Conservation (phyloP, 805 yeast genomes). For the Saturnispora besseyi region DNA sequence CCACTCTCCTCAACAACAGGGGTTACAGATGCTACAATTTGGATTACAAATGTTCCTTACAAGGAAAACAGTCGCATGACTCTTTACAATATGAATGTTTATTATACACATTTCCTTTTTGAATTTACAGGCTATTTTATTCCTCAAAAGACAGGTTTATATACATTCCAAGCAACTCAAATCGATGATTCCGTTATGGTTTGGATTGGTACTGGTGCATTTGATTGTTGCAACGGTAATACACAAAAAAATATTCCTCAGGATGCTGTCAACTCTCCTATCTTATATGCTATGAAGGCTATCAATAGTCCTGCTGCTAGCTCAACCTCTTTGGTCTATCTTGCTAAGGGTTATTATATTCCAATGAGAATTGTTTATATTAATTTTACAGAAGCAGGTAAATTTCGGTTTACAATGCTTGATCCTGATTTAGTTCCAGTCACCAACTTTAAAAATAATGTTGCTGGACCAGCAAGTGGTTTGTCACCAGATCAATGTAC, state of each 20-base stretch:
- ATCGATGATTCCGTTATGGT: conserved; percentile 28
- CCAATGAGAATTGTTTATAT: conserved; percentile 9
- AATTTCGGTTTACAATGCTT: neutral
- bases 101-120: conserved; percentile 6
- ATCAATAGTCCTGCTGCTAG: neutral
- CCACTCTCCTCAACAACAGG: neutral
- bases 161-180: conserved; percentile 13
- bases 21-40: neutral
- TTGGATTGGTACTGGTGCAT: conserved; percentile 24
- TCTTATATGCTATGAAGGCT: neutral
- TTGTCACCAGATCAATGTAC: neutral
- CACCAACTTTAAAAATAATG: no score
- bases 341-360: conserved; percentile 5
- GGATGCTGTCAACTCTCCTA: neutral
- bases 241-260: neutral
- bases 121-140: conserved; percentile 14
- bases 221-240: conserved; percentile 26
- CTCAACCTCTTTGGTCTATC: conserved; percentile 1
- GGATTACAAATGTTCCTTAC: neutral
- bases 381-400: neutral
- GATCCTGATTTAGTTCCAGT: neutral
- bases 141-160: conserved; percentile 19
- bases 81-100: neutral
- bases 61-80: neutral
- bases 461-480: neutral